Conservation (phyloP, 225 moss, liverwort and hornwort genomes). For the Pseudisothecium myosuroides region DNA sequence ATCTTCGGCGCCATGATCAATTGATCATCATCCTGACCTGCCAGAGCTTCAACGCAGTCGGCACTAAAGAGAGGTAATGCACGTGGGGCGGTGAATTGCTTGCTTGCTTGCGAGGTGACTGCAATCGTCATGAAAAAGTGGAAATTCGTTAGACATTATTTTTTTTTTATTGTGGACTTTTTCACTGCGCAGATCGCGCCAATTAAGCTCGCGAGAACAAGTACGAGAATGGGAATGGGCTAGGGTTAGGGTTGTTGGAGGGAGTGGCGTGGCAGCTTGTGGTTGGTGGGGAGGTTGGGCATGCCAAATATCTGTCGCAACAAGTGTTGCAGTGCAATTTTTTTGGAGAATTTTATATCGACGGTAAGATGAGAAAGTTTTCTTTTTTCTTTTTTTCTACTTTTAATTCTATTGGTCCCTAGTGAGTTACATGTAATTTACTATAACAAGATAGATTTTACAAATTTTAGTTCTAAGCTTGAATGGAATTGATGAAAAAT, state of each 20-base stretch:
- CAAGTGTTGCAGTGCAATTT: no score
- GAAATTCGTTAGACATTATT: neutral
- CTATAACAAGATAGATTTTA: neutral
- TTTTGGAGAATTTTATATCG: neutral
- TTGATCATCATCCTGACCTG: neutral
- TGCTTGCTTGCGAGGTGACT: neutral
- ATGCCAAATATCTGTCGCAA: neutral
- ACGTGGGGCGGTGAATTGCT: neutral
- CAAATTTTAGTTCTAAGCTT: neutral
- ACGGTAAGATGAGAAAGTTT: no score
- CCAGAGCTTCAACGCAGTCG: neutral
- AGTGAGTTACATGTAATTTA: neutral
- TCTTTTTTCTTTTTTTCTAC: neutral
- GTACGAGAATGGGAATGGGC: neutral
- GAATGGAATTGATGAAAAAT: neutral
- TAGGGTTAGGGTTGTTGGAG: neutral
- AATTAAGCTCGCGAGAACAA: neutral
- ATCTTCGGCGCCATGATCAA: neutral
- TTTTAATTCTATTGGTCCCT: neutral
- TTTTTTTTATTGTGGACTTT: no score
- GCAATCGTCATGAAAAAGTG: neutral
- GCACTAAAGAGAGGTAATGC: neutral
- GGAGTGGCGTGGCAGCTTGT: neutral
- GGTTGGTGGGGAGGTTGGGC: neutral
- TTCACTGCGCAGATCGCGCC: neutral